Percentiles rank a stretch among this genome's conserved stretches.
Conservation (phyloP, 2,329 filamentous ascomycete genomes). For the Lasiodiplodia sp. region DNA sequence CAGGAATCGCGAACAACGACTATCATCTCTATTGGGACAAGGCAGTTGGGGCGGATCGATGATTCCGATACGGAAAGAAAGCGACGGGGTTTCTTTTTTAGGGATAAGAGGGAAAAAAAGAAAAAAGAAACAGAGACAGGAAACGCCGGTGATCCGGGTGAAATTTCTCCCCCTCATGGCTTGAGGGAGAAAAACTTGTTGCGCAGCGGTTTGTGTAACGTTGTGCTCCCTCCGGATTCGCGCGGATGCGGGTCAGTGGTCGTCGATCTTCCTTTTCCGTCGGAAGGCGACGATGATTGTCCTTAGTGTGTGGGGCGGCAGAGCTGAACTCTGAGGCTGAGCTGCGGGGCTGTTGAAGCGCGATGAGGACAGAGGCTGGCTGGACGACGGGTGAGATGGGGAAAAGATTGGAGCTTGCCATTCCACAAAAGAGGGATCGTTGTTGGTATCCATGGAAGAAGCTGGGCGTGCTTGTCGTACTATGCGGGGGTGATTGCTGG, state of each 20-base stretch:
- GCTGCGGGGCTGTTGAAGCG: neutral
- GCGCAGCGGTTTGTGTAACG: neutral
- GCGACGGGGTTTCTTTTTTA: too few species aligned
- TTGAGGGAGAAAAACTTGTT: neutral
- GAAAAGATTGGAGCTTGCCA: neutral
- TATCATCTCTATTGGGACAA: neutral
- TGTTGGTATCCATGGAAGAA: neutral
- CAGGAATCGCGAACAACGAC: neutral
- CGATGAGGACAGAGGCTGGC: neutral
- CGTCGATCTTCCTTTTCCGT: neutral
- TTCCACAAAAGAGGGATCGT: neutral
- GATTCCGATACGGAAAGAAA: neutral
- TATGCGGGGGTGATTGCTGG: neutral
- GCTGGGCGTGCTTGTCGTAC: neutral
- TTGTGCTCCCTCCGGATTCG: neutral
- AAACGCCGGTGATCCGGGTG: neutral
- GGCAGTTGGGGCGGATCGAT: neutral
- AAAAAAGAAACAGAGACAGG: neutral
- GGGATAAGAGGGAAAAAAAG: too few species aligned
- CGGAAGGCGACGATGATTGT: neutral
- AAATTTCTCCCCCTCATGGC: neutral
- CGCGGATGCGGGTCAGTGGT: neutral
- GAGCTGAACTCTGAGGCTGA: neutral
- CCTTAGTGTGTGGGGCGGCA: neutral
- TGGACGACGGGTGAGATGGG: neutral